Evolutionary conservation across 768 basidiomycete species (phyloP).

Genomic region (Xanthoconium stramineum): DNA sequence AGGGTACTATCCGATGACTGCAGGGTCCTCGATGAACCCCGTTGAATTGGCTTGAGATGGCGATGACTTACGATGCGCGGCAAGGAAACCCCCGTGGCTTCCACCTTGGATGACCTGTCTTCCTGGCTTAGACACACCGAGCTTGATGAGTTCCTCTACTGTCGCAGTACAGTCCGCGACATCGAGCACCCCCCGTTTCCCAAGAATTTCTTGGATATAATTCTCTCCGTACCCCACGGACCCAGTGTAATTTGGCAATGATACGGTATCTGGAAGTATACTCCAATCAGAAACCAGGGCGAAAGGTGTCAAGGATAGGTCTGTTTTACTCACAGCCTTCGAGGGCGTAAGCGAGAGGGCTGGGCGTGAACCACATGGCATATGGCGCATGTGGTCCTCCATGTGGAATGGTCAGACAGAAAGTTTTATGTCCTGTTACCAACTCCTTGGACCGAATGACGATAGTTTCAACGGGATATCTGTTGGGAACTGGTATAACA

Average conservation of each 20-base stretch:
- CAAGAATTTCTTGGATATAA: conserved; percentile 52
- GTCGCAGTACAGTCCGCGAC: conserved; percentile 62
- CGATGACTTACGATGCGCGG: conserved; percentile 49
- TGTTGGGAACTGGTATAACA: conserved; percentile 49
- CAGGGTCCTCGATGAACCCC: background rate
- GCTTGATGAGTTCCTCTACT: conserved; percentile 45
- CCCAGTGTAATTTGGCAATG: conserved; percentile 65
- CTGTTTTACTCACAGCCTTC: conserved; percentile 54
- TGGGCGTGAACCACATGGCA: conserved; percentile 47
- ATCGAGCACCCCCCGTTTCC: conserved; percentile 61
- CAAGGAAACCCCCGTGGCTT: conserved; percentile 68
- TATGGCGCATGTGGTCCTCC: conserved; percentile 59
- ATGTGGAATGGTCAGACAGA: conserved; percentile 54
- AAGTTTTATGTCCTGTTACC: conserved; percentile 25
- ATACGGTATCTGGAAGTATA: conserved; percentile 46
- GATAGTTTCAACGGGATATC: conserved; percentile 52
- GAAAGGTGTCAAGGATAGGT: background rate
- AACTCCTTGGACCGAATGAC: conserved; percentile 37
- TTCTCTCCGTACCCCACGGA: conserved; percentile 63
- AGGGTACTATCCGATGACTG: conserved; percentile 65
- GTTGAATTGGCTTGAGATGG: too few species aligned
- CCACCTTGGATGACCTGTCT: conserved; percentile 61
- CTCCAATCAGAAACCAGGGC: background rate
- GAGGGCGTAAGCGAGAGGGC: conserved; percentile 43
- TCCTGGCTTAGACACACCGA: conserved; percentile 48